Conservation (phyloP, 2,329 filamentous ascomycete genomes). For the Scleromitrula shiraiana region DNA sequence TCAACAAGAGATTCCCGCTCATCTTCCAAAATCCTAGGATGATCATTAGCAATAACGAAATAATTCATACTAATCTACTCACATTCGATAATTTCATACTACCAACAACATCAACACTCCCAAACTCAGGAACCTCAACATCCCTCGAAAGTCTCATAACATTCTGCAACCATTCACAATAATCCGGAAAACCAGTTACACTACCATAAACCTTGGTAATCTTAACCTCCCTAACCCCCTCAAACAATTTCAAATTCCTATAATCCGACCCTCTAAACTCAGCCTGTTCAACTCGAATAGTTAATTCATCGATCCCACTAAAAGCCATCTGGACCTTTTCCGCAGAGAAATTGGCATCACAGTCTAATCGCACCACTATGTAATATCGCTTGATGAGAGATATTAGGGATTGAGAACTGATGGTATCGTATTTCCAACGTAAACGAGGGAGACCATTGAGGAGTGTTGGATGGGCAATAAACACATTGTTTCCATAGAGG, state of each 20-base stretch:
- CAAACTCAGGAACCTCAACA: not conserved
- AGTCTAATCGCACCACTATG: constrained; percentile 40
- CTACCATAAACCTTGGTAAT: constrained; percentile 33
- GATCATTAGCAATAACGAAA: not conserved
- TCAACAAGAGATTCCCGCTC: not conserved
- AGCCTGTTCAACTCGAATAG: constrained; percentile 42
- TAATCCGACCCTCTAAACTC: constrained; percentile 37
- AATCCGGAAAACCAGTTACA: constrained; percentile 21
- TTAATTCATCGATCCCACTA: constrained; percentile 37
- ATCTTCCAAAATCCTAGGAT: not conserved
- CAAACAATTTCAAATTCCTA: constrained; percentile 36
- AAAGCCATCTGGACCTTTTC: constrained; percentile 36
- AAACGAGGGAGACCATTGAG: constrained; percentile 38
- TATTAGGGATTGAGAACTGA: constrained; percentile 29
- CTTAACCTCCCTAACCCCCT: constrained; percentile 37
- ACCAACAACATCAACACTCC: not conserved
- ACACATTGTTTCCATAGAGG: constrained; percentile 41
- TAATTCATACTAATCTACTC: not conserved
- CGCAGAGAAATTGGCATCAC: constrained; percentile 37
- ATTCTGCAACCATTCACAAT: constrained; percentile 24
- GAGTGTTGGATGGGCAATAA: constrained; percentile 40
- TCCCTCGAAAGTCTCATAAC: constrained; percentile 18
- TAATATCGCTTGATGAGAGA: constrained; percentile 36
- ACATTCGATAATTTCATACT: not conserved
- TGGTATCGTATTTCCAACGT: constrained; percentile 28